Conservation (phyloP, 2,329 filamentous ascomycete species). For the Chaetomium olivaceum region DNA sequence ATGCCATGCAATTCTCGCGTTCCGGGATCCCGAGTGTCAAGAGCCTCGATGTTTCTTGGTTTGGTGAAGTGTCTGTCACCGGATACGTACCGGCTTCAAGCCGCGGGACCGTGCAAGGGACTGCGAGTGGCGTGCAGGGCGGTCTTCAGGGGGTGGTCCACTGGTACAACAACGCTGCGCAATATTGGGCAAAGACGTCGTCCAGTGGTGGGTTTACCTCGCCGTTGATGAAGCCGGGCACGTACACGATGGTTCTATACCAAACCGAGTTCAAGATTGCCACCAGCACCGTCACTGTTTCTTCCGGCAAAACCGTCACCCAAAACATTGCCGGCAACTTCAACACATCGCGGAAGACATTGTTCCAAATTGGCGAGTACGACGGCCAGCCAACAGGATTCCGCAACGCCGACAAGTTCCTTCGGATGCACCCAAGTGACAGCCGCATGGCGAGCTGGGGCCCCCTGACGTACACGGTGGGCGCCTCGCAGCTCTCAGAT, state of each 20-base stretch:
- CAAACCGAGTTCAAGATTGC: slow-evolving; percentile 59
- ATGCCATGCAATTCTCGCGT: slow-evolving; percentile 61
- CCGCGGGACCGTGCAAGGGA: slow-evolving; percentile 62
- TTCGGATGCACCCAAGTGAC: slow-evolving; percentile 69
- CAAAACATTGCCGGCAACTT: slow-evolving; percentile 50
- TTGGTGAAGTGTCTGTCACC: slow-evolving; percentile 56
- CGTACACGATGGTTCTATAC: slow-evolving; percentile 68
- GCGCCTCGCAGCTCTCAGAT: slow-evolving; percentile 50
- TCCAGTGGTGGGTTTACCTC: slow-evolving; percentile 60
- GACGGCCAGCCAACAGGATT: slow-evolving; percentile 66
- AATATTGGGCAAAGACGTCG: slow-evolving; percentile 64
- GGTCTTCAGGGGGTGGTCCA: slow-evolving; percentile 60
- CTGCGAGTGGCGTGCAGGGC: slow-evolving; percentile 56
- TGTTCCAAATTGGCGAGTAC: slow-evolving; percentile 66
- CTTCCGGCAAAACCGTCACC: slow-evolving; percentile 50
- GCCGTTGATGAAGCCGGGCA: slow-evolving; percentile 66
- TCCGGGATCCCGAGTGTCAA: slow-evolving; percentile 52
- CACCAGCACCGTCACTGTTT: slow-evolving; percentile 50
- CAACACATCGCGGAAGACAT: slow-evolving; percentile 50
- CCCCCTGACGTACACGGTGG: slow-evolving; percentile 61
- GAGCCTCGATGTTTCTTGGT: slow-evolving; percentile 52
- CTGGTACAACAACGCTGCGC: slow-evolving; percentile 63
- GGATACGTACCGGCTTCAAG: slow-evolving; percentile 58
- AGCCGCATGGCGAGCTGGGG: slow-evolving; percentile 63
- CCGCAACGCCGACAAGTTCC: slow-evolving; percentile 65